Evolutionary conservation across 2,329 filamentous ascomycete genomes (phyloP), one percentile per base, ranked within the genome.

Genomic region (Aspergillus fijiensis): DNA sequence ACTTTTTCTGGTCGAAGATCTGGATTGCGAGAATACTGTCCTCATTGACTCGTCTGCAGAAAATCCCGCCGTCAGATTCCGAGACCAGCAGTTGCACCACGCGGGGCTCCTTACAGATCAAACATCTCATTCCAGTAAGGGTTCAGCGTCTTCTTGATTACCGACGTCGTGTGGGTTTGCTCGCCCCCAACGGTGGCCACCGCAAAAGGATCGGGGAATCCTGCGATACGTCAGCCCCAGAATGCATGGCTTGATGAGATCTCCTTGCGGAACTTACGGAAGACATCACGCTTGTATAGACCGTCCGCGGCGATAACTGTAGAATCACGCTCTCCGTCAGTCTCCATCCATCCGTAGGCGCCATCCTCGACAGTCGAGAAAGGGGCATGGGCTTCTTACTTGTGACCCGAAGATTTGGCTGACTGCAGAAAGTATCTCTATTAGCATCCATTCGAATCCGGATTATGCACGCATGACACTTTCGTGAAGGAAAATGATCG

Each of bases 111-210:
- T 71, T 87, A 98, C 95, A 99, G 89, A 78, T 99, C 95, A 81
- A 99, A 99, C 74, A 88, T 92, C 82, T 99, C 95, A 78, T 99
- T 99, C 95, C 95, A 99, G 77, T 99, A 99, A n/a, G 95, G 95
- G 77, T 97, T 98, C 77, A 99, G 82, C 11, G 95, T 98, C 80
- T 95, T 90, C 80, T 97, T 98, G 77, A 95, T 96, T 68, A 98
- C 95, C 42, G 89, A 89, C 11, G 95, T 99, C n/a, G 95, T 98
- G 79, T 93, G 92, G 60, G 95, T 99, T 81, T 99, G 95, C 79
- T 99, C 95, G 76, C 95, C 95, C 79, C 93, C 94, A 79, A 98
- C 88, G 60, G 95, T 99, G 69, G 93, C 94, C 66, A 99, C 95
- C 50, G 95, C 94, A 76, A 99, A 99, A 25, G 95, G 95, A 78